phyloP scores from a whole-genome alignment of 2,329 filamentous ascomycete genomes.

The Thelonectria discophora region DNA sequence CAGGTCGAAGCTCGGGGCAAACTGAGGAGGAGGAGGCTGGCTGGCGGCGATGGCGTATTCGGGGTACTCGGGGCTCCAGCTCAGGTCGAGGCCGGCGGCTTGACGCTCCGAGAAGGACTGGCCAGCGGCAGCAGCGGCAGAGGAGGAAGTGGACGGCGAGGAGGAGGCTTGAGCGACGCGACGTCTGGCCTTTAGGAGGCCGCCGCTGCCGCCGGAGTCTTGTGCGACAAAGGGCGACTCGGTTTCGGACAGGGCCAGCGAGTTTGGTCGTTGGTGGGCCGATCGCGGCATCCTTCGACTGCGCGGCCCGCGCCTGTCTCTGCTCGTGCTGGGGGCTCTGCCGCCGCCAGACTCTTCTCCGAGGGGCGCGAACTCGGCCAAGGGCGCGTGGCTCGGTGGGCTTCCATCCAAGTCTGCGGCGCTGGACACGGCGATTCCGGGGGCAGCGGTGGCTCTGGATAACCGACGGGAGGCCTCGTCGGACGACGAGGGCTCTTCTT shows the following conservation, averaged over 20 bases:
- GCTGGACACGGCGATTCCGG: too few species aligned
- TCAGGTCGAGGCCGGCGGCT: slow-evolving; percentile 18
- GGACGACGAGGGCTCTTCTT: not conserved
- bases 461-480: not conserved
- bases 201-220: slow-evolving; percentile 43
- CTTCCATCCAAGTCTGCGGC: not conserved
- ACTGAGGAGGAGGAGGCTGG: slow-evolving; percentile 7
- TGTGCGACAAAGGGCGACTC: slow-evolving; percentile 61
- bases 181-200: slow-evolving; percentile 8
- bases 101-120: slow-evolving; percentile 48
- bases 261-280: slow-evolving; percentile 16
- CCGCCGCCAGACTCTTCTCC: not conserved
- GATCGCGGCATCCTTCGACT: slow-evolving; percentile 3
- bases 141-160: slow-evolving; percentile 44
- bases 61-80: slow-evolving; percentile 26
- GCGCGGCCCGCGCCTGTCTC: slow-evolving; percentile 7
- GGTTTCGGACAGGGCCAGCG: slow-evolving; percentile 16
- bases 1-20: slow-evolving; percentile 16
- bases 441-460: not conserved
- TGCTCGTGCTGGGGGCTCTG: not conserved
- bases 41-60: slow-evolving; percentile 15
- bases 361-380: not conserved
- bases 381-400: not conserved
- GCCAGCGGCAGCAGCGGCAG: slow-evolving; percentile 61
- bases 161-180: slow-evolving; percentile 16